Evolutionary conservation across 345 rosid species (phyloP), one percentile per base, ranked within the genome.

Genomic region (Limnanthes douglasii): DNA sequence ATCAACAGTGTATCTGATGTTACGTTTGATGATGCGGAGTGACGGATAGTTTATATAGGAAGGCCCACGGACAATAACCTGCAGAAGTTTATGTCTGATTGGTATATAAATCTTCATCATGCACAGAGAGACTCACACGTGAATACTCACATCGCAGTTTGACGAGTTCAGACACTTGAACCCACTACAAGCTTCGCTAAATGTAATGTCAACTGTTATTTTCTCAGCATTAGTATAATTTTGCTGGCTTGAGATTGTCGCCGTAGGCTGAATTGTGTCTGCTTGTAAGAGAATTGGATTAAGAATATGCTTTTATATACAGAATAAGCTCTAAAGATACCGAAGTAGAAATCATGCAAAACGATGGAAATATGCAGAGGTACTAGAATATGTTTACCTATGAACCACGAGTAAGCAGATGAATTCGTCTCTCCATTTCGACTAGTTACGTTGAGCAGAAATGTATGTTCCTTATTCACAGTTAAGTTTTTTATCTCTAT

Each of bases 191-290:
- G 70, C 43, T 59, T 70, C 70, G 12, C 53, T 65, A 54, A 70
- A 62, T 6, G 45, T 55, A 12, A 70, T 44, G 34, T 59, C 66
- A 43, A 70, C 5, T 28, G 54, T 36, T 37, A 59, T 39, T 27
- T 31, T 62, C 24, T 39, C 60, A n/a, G 66, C 67, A 62, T 37
- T 56, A 0, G 69, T 65, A 50, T 65, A 49, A 44, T 51, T 55
- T 37, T 62, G 51, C 31, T 46, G 43, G 25, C 64, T 65, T 24
- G 50, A 53, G 43, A 70, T 45, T 23, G 36, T 56, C 41, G 67
- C 77, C 41, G 77, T 62, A 39, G 72, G 77, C 17, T 61, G 60
- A 39, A 53, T 27, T 50, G 64, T 59, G 41, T 70, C 77, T 65
- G 16, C 10, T 4, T 35, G 15, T 19, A 41, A 31, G 12, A 21